Evolutionary conservation across 306 rosid species (phyloP).

Genomic region (cucumber (Cucumis sativus)): Cucumber_9930_V3 NC_026655.2:14527001-14527500

Average conservation of each 20-base stretch:
- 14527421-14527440: constrained; percentile 12
- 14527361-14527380: constrained; percentile 14
- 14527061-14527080: constrained; percentile 48
- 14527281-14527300: neutral
- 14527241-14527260: neutral
- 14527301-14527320: neutral
- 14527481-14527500: constrained; percentile 37
- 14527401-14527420: neutral
- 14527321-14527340: constrained; percentile 24
- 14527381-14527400: constrained; percentile 38
- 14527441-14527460: neutral
- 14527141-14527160: constrained; percentile 54
- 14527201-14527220: constrained; percentile 39
- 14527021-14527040: constrained; percentile 49
- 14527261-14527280: neutral
- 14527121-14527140: constrained; percentile 67
- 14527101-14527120: constrained; percentile 41
- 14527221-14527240: neutral
- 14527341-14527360: constrained; percentile 19
- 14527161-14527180: constrained; percentile 45
- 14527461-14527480: neutral
- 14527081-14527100: constrained; percentile 52
- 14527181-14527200: constrained; percentile 53
- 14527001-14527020: constrained; percentile 49
- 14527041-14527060: constrained; percentile 38